Evolutionary conservation across 2,329 filamentous ascomycete species (phyloP), one percentile per base, ranked within the genome.

Genomic region (Alternaria brassicae): DNA sequence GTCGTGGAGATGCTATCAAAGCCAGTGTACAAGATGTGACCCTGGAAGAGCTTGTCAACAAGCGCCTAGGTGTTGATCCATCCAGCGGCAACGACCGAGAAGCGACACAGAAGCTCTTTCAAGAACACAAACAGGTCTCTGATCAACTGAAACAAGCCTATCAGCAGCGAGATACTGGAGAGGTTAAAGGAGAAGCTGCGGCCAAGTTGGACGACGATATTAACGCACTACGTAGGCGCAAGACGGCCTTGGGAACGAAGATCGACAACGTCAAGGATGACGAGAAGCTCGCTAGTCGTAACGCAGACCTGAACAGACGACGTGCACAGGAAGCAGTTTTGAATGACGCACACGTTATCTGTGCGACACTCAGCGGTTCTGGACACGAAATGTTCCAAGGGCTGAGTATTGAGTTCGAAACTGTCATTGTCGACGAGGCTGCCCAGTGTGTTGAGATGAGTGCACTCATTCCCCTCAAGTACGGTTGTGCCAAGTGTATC

Each of bases 381-480:
- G 95, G 95, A 3, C 96, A 99, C 72, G 95, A 99, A 67, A 96
- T 98, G 88, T 97, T 99, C 81, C 92, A 94, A 78, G 91, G 90
- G 69, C 81, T 99, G 56, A 93, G 91, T 70, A 92, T 99, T 51
- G 95, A 99, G 77, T 99, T 99, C 68, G 95, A 99, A 79, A 98
- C 95, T 0, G 95, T 99, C 66, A 91, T 99, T 68, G 97, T 99
- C 64, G 95, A 99, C 71, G 95, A 99, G 80, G 95, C 95, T 3
- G 95, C 95, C 15, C 95, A 99, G 83, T 99, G 94, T 77, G 96
- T 99, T 61, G 95, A 99, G 80, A 85, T 99, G 73, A 97, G 93
- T 73, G 95, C 95, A 12, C 84, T 99, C 45, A 99, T 99, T 67
- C 95, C 95, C 2, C 85, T 99, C 56, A 99, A 99, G 78, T 99